Conservation (phyloP, 2,329 filamentous ascomycete genomes). For the Penicillium sp. region DNA sequence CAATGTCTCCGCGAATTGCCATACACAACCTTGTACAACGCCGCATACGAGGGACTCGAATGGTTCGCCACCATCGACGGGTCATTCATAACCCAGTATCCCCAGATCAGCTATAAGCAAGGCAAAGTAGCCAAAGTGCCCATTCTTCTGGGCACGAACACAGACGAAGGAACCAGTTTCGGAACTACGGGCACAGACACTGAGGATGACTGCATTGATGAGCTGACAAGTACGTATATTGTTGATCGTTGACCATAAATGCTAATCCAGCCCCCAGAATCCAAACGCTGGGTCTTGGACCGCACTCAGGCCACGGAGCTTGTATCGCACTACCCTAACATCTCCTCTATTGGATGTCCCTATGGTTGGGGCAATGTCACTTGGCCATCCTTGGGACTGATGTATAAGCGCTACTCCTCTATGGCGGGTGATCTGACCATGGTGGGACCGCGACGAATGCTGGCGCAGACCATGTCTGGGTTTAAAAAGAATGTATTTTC, state of each 20-base stretch:
- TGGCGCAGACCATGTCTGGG: conserved; percentile 27
- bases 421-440: conserved; percentile 34
- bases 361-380: conserved; percentile 36
- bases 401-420: conserved; percentile 34
- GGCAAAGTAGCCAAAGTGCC: conserved; percentile 65
- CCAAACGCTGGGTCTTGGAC: conserved; percentile 32
- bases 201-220: conserved; percentile 51
- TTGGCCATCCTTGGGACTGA: conserved; percentile 28
- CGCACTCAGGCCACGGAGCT: conserved; percentile 38
- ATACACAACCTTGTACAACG: conserved; percentile 24
- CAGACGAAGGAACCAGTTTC: conserved; percentile 65
- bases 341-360: conserved; percentile 51
- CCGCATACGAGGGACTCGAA: conserved; percentile 29
- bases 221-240: conserved; percentile 24
- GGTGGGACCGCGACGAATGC: conserved; percentile 30
- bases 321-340: conserved; percentile 54
- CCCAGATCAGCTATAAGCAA: conserved; percentile 55
- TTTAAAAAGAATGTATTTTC: conserved; percentile 24
- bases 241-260: background rate
- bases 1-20: conserved; percentile 32
- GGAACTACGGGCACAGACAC: conserved; percentile 55
- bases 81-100: conserved; percentile 56
- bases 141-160: conserved; percentile 64
- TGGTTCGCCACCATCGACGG: conserved; percentile 54
- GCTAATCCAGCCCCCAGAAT: conserved; percentile 16